These are phyloP conservation scores for Drechslerella coelobrocha DNA, from an alignment of 2,329 filamentous ascomycete genomes.

Conservation along the genomic window DNA sequence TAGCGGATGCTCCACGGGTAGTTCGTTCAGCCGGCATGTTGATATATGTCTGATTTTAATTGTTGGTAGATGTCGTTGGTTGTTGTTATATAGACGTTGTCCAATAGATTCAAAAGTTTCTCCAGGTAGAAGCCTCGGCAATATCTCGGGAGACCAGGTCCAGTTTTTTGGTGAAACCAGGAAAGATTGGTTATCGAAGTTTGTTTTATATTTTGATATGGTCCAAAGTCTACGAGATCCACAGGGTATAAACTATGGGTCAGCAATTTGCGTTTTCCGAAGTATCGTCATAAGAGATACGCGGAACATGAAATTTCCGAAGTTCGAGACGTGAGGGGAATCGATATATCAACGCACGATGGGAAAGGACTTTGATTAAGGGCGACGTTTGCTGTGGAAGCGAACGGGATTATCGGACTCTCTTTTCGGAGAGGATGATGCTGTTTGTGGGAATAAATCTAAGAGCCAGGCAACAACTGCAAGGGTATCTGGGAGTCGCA, in stretches of 20 bases:
- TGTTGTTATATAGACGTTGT: conserved; percentile 7
- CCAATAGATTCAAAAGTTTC: too few relatives aligned
- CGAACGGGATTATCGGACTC: not conserved
- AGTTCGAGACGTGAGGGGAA: conserved; percentile 37
- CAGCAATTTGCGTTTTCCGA: conserved; percentile 27
- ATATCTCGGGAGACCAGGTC: conserved; percentile 25
- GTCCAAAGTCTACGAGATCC: conserved; percentile 32
- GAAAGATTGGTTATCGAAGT: conserved; percentile 1
- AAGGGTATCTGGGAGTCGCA: conserved; percentile 36
- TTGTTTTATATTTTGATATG: conserved; percentile 4
- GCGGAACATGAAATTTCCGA: conserved; percentile 46
- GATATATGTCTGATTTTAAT: conserved; percentile 2
- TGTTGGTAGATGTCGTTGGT: conserved; percentile 9
- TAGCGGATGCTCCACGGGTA: conserved; percentile 34
- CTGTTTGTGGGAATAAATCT: conserved; percentile 10
- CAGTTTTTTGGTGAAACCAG: conserved; percentile 3
- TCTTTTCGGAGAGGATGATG: conserved; percentile 3
- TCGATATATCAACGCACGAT: conserved; percentile 50
- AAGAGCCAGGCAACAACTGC: conserved; percentile 3
- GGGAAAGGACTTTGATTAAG: conserved; percentile 34
- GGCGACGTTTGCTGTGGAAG: conserved; percentile 11
- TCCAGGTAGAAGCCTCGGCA: conserved; percentile 6
- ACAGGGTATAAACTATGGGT: conserved; percentile 34
- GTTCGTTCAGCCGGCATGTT: conserved; percentile 47
- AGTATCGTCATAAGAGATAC: conserved; percentile 36